phyloP scores from a whole-genome alignment of 2,329 filamentous ascomycete genomes.

The Cladosporium austrohemisphaericum region DNA sequence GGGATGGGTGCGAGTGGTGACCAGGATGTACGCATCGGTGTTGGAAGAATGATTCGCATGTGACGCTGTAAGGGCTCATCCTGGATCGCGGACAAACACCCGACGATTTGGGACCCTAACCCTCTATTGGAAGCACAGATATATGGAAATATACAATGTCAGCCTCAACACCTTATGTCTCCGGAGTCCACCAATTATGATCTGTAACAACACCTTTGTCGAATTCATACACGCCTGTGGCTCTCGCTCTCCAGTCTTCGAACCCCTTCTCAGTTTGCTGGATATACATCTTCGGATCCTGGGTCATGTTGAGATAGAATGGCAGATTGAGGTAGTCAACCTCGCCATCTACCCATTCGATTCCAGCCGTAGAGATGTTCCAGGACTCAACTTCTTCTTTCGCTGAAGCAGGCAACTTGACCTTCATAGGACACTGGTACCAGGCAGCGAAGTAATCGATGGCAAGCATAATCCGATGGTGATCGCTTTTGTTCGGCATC shows the following conservation, averaged over 20 bases:
- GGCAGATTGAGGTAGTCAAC: conserved; percentile 36
- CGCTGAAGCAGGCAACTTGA: conserved; percentile 32
- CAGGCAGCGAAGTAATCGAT: conserved; percentile 38
- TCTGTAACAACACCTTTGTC: conserved; percentile 15
- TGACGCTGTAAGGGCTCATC: no score
- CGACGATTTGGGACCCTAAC: no score
- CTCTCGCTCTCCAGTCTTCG: conserved; percentile 17
- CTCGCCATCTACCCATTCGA: conserved; percentile 37
- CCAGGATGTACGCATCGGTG: no score
- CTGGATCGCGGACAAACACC: no score
- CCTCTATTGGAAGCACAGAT: no score
- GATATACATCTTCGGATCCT: conserved; percentile 18
- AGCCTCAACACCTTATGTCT: no score
- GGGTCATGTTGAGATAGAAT: conserved; percentile 20
- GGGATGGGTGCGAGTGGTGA: no score
- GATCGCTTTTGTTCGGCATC: conserved; percentile 44
- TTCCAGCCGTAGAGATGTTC: conserved; percentile 31
- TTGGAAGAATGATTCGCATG: no score
- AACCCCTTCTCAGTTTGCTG: conserved; percentile 17
- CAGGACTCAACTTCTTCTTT: conserved; percentile 32
- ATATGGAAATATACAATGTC: no score
- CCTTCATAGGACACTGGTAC: conserved; percentile 32
- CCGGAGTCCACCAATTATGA: conserved; percentile 17
- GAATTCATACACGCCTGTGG: conserved; percentile 16
- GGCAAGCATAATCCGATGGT: conserved; percentile 46